Evolutionary conservation across 352 stramenopile species (phyloP).

Genomic region (Phytopythium vexans): DNA sequence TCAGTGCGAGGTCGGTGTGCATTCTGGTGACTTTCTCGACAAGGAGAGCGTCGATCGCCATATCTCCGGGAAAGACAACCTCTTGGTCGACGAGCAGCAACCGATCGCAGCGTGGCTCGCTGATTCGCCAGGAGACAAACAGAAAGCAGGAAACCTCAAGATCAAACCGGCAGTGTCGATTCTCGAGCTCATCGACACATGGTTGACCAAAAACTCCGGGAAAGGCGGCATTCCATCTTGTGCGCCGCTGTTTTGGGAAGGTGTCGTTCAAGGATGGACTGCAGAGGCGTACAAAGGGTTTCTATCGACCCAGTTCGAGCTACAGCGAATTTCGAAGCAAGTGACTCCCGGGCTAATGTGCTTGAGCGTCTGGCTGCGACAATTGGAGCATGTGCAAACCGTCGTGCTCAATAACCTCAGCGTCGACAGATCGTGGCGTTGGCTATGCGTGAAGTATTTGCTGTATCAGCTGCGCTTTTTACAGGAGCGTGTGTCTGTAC

Average conservation of each 20-base stretch:
- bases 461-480: constrained; percentile 43
- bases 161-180: constrained; percentile 5
- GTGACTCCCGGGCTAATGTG: constrained; percentile 50
- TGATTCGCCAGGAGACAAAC: not conserved
- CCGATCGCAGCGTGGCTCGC: constrained; percentile 35
- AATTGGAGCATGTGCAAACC: constrained; percentile 19
- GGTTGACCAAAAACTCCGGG: constrained; percentile 13
- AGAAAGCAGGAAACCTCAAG: no score
- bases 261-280: constrained; percentile 36
- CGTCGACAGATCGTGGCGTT: constrained; percentile 16
- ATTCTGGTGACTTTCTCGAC: not conserved
- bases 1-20: not conserved
- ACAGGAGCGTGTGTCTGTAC: constrained; percentile 13
- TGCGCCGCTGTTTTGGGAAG: constrained; percentile 23
- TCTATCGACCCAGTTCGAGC: constrained; percentile 57
- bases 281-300: constrained; percentile 38
- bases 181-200: constrained; percentile 12
- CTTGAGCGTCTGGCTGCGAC: constrained; percentile 43
- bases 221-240: not conserved
- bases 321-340: constrained; percentile 60
- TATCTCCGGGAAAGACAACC: not conserved
- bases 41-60: no score
- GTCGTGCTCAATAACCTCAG: constrained; percentile 1
- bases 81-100: constrained; percentile 19
- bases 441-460: constrained; percentile 33